Evolutionary conservation across 116 monocot species (phyloP).

Genomic region (Phalaenopsis hybrid): DNA sequence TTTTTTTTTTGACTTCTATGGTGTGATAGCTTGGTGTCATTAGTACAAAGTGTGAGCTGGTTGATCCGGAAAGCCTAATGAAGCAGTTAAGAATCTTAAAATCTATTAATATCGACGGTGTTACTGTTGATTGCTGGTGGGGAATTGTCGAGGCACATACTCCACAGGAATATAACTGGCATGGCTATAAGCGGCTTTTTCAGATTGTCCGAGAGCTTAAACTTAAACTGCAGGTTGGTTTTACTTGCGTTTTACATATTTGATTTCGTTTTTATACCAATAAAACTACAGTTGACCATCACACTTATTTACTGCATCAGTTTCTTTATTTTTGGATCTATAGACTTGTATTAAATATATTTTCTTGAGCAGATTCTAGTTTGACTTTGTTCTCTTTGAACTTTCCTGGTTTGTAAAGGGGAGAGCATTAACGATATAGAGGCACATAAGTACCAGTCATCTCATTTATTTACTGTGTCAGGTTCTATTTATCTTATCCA

Average conservation of each 20-base stretch:
- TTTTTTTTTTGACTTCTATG: not conserved
- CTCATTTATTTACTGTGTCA: too few species aligned
- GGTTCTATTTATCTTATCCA: too few species aligned
- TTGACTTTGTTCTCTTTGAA: not conserved
- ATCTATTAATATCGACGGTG: slow-evolving; percentile 64
- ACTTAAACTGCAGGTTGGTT: slow-evolving; percentile 74
- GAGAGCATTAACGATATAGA: not conserved
- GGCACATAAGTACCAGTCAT: not conserved
- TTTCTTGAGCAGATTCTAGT: not conserved
- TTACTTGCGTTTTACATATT: not conserved
- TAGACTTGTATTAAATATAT: not conserved
- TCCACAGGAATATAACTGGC: slow-evolving; percentile 81
- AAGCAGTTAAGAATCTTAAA: slow-evolving; percentile 59
- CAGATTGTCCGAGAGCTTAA: slow-evolving; percentile 72
- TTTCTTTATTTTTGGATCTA: not conserved
- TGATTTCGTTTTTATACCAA: not conserved
- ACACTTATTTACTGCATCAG: not conserved
- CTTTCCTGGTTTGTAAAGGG: not conserved
- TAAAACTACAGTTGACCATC: not conserved
- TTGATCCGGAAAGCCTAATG: slow-evolving; percentile 64
- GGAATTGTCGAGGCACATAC: slow-evolving; percentile 76
- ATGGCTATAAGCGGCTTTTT: slow-evolving; percentile 70
- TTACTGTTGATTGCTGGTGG: slow-evolving; percentile 92
- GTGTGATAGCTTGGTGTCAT: slow-evolving; percentile 47
- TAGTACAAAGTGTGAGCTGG: slow-evolving; percentile 62